Evolutionary conservation across 345 rosid genomes (phyloP), one percentile per base, ranked within the genome.

Genomic region (Gossypium sturtianum): DNA sequence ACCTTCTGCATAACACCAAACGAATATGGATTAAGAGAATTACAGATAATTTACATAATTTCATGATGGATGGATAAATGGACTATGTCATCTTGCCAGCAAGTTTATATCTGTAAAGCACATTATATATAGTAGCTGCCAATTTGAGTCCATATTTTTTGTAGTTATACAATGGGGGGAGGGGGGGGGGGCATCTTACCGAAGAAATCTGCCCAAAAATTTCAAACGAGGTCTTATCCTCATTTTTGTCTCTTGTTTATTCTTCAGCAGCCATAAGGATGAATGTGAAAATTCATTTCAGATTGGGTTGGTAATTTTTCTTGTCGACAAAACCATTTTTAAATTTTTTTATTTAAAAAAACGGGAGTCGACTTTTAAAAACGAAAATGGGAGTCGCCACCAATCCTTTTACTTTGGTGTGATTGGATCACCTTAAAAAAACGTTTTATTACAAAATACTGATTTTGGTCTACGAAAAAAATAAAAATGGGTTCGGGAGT

Each of bases 81-180:
- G 56, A 19, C 17, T 34, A 70, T 52, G 52, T 70, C 63, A 76
- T 49, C 47, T 57, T 75, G 77, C 63, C 77, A 51, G 77, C 69
- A 27, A 49, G 59, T 70, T 75, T 73, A 68, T 17, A 29, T 45
- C 82, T 78, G 72, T 68, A 53, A 52, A 64, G 52, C 70, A 62
- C 71, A 51, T 22, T 47, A 16, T 10, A 59, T 10, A 3, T 0
- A 56, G 48, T 52, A 74, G 43, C 71, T n/a, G 63, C 49, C 20
- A 10, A 15, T 64, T 49, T 74, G 52, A 34, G 54, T 38, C 63
- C 63, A 51, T 19, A 51, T n/a, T 74, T 34, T 51, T 51, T 52
- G 22, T 52, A 52, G 8, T 17, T 17, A 52, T 17, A 53, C 57
- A 34, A 5, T 34, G 1, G 41, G 41, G 34, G n/a, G n/a, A n/a